Evolutionary conservation across 345 rosid species (phyloP), one percentile per base, ranked within the genome.

Genomic region (Citrus cavaleriei): DNA sequence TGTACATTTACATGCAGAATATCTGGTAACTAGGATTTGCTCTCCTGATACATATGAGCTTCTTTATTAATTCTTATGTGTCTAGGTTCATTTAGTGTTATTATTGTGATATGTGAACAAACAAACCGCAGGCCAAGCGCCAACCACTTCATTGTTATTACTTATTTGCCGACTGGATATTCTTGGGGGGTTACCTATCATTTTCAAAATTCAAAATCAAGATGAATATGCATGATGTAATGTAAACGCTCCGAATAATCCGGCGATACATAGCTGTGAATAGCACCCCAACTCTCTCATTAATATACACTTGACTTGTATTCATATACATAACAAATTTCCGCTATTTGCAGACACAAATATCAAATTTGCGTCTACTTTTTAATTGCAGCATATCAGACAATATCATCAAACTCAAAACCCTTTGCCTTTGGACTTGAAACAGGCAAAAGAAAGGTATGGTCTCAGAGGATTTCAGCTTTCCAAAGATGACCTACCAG

Each of bases 401-500:
- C 18, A 13, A 3, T 13, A 46, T 46, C 4, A 62, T 27, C 35
- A 18, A 16, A 5, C 32, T 62, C 66, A 27, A 62, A 27, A 3
- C 24, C 22, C 6, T 37, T 68, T n/a, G 3, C 27, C 27, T 68
- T 38, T 21, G 51, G 4, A 13, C 7, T 21, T 54, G 58, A 54
- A 54, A 54, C 2, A 54, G 22, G 58, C 58, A 16, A 46, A 46
- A 46, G 51, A 46, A 46, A 54, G 58, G 21, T 18, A 54, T 54
- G 58, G 77, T 79, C 14, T 28, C 82, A 0, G 87, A 84, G 38
- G 86, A 84, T 57, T 87, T 87, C 67, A 84, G 86, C 81, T 84
- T 87, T 69, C 87, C 89, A 7, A 81, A 55, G 63, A 79, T 83
- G 59, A 73, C n/a, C 38, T 65, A 74, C 57, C 74, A 80, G 12